These are phyloP conservation scores for Luffa acutangula DNA, from an alignment of 306 rosid genomes.

Conservation along the genomic window DNA sequence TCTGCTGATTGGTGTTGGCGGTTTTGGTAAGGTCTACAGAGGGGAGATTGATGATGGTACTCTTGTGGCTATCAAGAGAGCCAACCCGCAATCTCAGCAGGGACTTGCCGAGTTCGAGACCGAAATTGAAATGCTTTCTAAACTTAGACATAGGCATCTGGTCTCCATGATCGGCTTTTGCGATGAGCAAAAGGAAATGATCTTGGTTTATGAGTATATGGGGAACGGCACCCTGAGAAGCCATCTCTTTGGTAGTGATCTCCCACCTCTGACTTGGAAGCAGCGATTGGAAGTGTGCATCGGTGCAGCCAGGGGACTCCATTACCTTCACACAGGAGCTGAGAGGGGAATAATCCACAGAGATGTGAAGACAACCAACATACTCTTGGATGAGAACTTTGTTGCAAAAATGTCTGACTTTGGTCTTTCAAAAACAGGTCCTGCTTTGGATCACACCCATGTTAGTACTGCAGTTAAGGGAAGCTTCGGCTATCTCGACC, in stretches of 20 bases:
- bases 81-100: slow-evolving; percentile 84
- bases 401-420: slow-evolving; percentile 93
- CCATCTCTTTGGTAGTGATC: slow-evolving; percentile 77
- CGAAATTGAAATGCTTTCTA: slow-evolving; percentile 97
- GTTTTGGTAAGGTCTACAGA: slow-evolving; percentile 90
- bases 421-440: slow-evolving; percentile 87
- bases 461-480: slow-evolving; percentile 98
- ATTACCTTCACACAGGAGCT: slow-evolving; percentile 91
- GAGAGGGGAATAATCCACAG: slow-evolving; percentile 89
- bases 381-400: slow-evolving; percentile 67
- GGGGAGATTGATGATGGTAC: slow-evolving; percentile 77
- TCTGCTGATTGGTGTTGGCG: slow-evolving; percentile 85
- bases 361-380: slow-evolving; percentile 93
- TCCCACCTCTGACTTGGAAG: slow-evolving; percentile 74
- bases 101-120: slow-evolving; percentile 90
- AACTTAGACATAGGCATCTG: slow-evolving; percentile 85
- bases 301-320: slow-evolving; percentile 93
- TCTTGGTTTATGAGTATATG: slow-evolving; percentile 92
- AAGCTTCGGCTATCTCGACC: slow-evolving; percentile 92
- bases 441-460: slow-evolving; percentile 81
- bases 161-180: slow-evolving; percentile 94
- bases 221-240: slow-evolving; percentile 89
- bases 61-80: slow-evolving; percentile 70
- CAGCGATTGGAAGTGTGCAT: slow-evolving; percentile 83
- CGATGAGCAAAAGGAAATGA: slow-evolving; percentile 89